phyloP scores from a whole-genome alignment of 176 grass and related monocot species.

The Eleusine coracana region DNA sequence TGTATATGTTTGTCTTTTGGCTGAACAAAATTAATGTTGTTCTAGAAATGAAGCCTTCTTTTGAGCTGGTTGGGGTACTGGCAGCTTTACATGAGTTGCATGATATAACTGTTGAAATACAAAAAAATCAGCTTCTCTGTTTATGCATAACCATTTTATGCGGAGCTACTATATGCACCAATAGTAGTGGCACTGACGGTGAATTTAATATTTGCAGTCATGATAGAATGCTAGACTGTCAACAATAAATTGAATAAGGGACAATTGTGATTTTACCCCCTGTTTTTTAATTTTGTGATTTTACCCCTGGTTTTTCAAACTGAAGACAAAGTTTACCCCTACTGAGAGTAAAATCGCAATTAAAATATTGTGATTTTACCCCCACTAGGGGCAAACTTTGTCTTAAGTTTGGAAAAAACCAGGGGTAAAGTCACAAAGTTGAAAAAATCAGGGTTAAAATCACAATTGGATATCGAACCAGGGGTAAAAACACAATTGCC shows the following conservation, averaged over 20 bases:
- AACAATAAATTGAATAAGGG: slow-evolving; percentile 23
- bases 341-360: too few species aligned
- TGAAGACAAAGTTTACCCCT: too few species aligned
- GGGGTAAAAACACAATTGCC: too few species aligned
- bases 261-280: too few species aligned
- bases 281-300: too few species aligned
- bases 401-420: too few species aligned
- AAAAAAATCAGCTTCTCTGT: slow-evolving; percentile 1
- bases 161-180: not conserved
- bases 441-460: too few species aligned
- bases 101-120: slow-evolving; percentile 8
- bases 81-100: slow-evolving; percentile 5
- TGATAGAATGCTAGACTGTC: slow-evolving; percentile 30
- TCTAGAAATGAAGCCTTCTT: slow-evolving; percentile 25
- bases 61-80: slow-evolving; percentile 15
- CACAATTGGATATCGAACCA: too few species aligned
- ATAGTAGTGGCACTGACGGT: not conserved
- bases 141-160: slow-evolving; percentile 9
- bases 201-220: slow-evolving; percentile 33
- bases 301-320: too few species aligned
- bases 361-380: too few species aligned
- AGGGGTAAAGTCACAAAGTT: too few species aligned
- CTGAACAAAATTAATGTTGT: not conserved
- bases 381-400: too few species aligned
- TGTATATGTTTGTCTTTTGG: slow-evolving; percentile 11